Base-by-base conservation (phyloP, 2,329 filamentous ascomycete species). In the Xylaria multiplex region DNA sequence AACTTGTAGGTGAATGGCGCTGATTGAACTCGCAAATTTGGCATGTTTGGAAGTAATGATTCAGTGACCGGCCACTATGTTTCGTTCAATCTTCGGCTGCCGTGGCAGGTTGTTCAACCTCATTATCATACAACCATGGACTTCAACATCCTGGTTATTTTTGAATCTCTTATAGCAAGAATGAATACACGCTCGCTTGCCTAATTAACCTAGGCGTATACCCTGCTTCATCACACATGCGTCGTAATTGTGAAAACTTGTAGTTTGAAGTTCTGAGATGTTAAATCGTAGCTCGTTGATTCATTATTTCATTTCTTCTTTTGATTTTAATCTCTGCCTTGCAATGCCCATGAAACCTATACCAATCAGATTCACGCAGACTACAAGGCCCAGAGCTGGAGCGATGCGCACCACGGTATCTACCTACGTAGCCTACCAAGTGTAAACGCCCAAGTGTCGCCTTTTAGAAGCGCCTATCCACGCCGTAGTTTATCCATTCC, bases 141-240 rank as follows among this genome's bases (percentile, higher is more conserved):
- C 32, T 67, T 67, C 67, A 69, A 69, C 67, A 69, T 65, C 67
- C 64, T 60, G 19, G 61, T 13, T 48, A 14, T 19, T 61, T 64
- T 42, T n/a, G 13, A 40, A 27, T 30, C 8, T 42, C 11, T 45
- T 37, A 8, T 49, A 35, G 19, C 7, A 45, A 40, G 1, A 5
- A 62, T 62, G 42, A 64, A 69, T 64, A 64, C n/a, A 58, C 14
- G 5, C 16, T 32, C 16, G 14, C 13, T 50, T 19, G 2, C 30
- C 35, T 32, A 13, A 52, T 42, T 2, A 9, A 48, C 24, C n/a
- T 24, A 13, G 11, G 53, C 30, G 22, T 27, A 11, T 43, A 46
- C 22, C 40, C 45, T 16, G 14, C 16, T n/a, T 22, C 27, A 40
- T 30, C 6, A 5, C 16, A 14, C 19, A 16, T 46, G 9, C 52